Conservation (phyloP, 2,329 filamentous ascomycete species). For the Leptographium radiaticola region DNA sequence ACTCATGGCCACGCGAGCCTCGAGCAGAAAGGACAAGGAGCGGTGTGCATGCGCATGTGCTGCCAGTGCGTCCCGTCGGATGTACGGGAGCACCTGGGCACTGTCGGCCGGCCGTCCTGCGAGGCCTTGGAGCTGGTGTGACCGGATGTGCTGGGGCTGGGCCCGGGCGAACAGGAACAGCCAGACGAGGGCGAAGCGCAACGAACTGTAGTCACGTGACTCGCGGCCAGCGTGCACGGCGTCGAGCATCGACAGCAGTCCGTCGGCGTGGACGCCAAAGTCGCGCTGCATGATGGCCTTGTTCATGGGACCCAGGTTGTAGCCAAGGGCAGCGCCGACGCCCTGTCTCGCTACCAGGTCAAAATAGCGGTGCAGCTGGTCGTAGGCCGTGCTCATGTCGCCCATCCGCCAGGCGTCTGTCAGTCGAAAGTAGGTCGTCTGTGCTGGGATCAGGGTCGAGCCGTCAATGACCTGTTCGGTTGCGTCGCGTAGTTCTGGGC, state of each 20-base stretch:
- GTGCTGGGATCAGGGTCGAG: conserved; percentile 6
- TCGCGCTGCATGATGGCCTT: conserved; percentile 88
- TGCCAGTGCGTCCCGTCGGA: conserved; percentile 8
- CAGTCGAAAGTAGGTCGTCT: conserved; percentile 40
- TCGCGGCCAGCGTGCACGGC: conserved; percentile 90
- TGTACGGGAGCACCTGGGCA: conserved; percentile 11
- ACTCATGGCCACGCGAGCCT: conserved; percentile 8
- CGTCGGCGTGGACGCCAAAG: conserved; percentile 83
- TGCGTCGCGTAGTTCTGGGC: neutral
- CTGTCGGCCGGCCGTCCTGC: conserved; percentile 9
- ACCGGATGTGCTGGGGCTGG: conserved; percentile 32
- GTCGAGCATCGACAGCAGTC: conserved; percentile 87
- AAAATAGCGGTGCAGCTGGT: conserved; percentile 87
- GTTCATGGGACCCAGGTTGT: conserved; percentile 91
- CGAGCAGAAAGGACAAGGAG: conserved; percentile 7
- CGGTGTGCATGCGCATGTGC: conserved; percentile 2
- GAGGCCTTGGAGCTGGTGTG: conserved; percentile 11
- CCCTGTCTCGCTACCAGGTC: conserved; percentile 82
- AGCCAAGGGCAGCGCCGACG: conserved; percentile 61
- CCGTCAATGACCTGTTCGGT: conserved; percentile 5
- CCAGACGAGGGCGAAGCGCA: conserved; percentile 95
- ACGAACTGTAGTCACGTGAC: conserved; percentile 79
- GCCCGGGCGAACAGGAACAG: conserved; percentile 75
- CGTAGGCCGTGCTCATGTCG: conserved; percentile 80
- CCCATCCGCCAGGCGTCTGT: conserved; percentile 86